Evolutionary conservation across 768 basidiomycete genomes (phyloP), one percentile per base, ranked within the genome.

Genomic region (Tricholoma furcatifolium): DNA sequence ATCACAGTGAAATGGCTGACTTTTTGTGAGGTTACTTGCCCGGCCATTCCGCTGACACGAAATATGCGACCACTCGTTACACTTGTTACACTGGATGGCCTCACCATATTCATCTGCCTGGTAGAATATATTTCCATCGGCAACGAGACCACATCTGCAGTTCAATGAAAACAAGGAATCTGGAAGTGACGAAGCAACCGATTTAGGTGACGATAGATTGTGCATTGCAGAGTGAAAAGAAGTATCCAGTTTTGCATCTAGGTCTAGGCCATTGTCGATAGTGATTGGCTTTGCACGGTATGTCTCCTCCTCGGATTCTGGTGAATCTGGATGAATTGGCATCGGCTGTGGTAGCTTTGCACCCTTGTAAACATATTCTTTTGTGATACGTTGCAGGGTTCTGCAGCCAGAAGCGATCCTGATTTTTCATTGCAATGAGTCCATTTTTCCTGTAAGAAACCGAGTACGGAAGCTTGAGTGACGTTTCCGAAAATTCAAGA

Each of bases 51-150:
- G 17, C 46, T 65, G 61, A 49, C 60, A 65, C 9, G 61, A 57
- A 42, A 62, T 50, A 27, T 65, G 63, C 8, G 57, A 60, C 61
- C 61, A 62, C 14, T 58, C 43, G 2, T 36, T 3, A 35, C 63
- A 65, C 11, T 38, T 31, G 21, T 56, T 54, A 40, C 61, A 65
- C 46, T 59, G 56, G 34, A 65, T 58, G 17, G 58, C 58, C 27
- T 30, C 18, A 7, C 27, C 27, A 27, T 27, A 27, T 27, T 27
- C 27, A 27, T 27, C 27, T 6, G 24, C 45, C 9, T 43, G 40
- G 46, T 57, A 51, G 4, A 56, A n/a, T 1, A 51, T 2, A 53
- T 62, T 63, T 6, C 56, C 57, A 50, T 65, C 55, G 2, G 54
- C 59, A 4, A 20, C 20, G 1, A 56, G 12, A 2, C 64, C 64